Conservation (phyloP, 768 basidiomycete genomes). For the Mrakia blollopis region DNA sequence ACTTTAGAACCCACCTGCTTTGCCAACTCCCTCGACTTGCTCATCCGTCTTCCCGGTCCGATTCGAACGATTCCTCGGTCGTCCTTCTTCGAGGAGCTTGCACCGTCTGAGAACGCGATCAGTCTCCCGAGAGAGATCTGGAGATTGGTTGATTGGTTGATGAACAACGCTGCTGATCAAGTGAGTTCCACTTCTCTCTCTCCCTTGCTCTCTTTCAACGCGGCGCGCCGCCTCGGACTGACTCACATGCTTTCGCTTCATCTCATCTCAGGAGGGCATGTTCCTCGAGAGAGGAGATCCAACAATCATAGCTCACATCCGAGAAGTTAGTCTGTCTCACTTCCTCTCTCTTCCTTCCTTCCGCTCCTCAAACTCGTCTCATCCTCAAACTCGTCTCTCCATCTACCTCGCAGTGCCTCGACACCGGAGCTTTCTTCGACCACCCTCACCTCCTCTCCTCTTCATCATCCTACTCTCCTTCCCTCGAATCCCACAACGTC, state of each 20-base stretch:
- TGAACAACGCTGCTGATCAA: not conserved
- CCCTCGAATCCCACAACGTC: not conserved
- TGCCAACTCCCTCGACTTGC: constrained; percentile 5
- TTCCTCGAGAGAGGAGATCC: not conserved
- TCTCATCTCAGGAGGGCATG: not conserved
- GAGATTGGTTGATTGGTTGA: not conserved
- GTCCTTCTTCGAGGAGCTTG: not conserved
- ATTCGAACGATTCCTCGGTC: constrained; percentile 2
- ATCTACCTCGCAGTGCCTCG: constrained; percentile 10
- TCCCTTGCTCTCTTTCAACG: not conserved
- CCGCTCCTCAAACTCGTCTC: too few relatives aligned
- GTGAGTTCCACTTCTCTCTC: not conserved
- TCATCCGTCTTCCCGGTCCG: constrained; percentile 6
- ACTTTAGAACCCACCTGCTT: constrained; percentile 3
- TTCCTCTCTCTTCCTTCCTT: not conserved
- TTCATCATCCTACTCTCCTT: too few relatives aligned
- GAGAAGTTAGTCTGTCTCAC: not conserved
- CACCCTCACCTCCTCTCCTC: not conserved
- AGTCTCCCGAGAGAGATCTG: constrained; percentile 11
- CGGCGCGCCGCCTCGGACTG: too few relatives aligned
- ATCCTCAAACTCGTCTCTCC: too few relatives aligned
- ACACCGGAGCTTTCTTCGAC: not conserved
- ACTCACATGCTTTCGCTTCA: not conserved
- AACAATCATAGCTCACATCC: not conserved
- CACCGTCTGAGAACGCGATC: not conserved